Conservation (phyloP, 108 stramenopile genomes). For the Chaetoceros muelleri region DNA sequence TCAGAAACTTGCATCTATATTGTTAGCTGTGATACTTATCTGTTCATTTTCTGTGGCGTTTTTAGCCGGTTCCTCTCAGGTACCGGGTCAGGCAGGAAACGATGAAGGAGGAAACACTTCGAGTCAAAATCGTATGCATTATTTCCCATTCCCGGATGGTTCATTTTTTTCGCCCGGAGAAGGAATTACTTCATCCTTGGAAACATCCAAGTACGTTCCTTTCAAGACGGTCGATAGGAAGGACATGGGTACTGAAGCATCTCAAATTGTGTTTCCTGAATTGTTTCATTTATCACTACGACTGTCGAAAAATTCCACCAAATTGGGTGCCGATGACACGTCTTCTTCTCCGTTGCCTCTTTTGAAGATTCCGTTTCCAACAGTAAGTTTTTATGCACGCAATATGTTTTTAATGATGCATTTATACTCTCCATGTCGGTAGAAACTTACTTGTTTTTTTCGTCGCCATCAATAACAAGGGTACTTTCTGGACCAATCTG, state of each 20-base stretch:
- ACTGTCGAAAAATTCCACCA: background rate
- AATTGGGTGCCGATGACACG: background rate
- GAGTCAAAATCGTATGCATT: background rate
- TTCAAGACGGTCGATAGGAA: background rate
- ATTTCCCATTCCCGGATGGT: background rate
- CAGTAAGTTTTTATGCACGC: too few species aligned
- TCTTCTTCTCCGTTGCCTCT: conserved; percentile 15
- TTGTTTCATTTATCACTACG: background rate
- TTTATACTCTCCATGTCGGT: too few species aligned
- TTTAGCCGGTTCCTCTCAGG: background rate
- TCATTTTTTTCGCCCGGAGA: background rate
- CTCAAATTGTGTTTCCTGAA: background rate
- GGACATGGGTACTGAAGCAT: background rate
- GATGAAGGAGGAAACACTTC: too few species aligned
- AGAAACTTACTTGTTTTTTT: too few species aligned
- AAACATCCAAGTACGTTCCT: background rate
- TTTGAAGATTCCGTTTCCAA: conserved; percentile 73
- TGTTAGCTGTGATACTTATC: background rate
- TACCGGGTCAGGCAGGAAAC: too few species aligned
- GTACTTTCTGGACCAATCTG: conserved; percentile 84
- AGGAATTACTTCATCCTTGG: background rate
- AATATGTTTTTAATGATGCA: too few species aligned
- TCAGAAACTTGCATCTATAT: background rate
- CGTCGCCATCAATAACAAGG: too few species aligned
- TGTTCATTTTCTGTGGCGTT: background rate